These are phyloP conservation scores for Mucor indicus DNA, from an alignment of 371 early-diverging fungal species.

Conservation along the genomic window DNA sequence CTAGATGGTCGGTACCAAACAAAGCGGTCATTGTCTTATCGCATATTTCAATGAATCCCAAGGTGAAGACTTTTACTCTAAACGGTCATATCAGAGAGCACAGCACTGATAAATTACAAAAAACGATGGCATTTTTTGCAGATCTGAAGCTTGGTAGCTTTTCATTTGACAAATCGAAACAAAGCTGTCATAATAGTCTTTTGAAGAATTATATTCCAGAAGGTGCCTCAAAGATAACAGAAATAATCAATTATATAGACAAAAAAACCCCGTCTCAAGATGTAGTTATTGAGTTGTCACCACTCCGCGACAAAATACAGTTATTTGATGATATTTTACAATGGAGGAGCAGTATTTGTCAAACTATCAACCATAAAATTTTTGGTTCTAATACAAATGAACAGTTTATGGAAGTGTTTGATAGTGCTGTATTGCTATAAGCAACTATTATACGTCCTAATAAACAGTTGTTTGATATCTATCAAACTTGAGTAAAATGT, in stretches of 20 bases:
- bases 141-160: not conserved
- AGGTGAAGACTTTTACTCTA: not conserved
- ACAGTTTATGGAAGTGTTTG: slow-evolving; percentile 10
- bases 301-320: too few relatives aligned
- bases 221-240: not conserved
- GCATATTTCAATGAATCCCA: not conserved
- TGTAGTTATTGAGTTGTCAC: too few relatives aligned
- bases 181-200: not conserved
- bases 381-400: not conserved
- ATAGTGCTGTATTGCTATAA: slow-evolving; percentile 18
- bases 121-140: not conserved
- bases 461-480: too few relatives aligned
- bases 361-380: not conserved
- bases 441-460: too few relatives aligned
- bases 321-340: too few relatives aligned
- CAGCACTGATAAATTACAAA: not conserved
- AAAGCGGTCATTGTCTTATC: slow-evolving; percentile 1
- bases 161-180: not conserved
- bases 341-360: not conserved
- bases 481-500: too few relatives aligned
- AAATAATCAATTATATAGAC: not conserved
- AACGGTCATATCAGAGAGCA: slow-evolving; percentile 1
- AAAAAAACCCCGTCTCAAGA: too few relatives aligned
- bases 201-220: too few relatives aligned
- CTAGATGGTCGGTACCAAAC: too few relatives aligned